Evolutionary conservation across 352 stramenopile species (phyloP), one percentile per base, ranked within the genome.

Genomic region (Saprolegnia parasitica): DNA sequence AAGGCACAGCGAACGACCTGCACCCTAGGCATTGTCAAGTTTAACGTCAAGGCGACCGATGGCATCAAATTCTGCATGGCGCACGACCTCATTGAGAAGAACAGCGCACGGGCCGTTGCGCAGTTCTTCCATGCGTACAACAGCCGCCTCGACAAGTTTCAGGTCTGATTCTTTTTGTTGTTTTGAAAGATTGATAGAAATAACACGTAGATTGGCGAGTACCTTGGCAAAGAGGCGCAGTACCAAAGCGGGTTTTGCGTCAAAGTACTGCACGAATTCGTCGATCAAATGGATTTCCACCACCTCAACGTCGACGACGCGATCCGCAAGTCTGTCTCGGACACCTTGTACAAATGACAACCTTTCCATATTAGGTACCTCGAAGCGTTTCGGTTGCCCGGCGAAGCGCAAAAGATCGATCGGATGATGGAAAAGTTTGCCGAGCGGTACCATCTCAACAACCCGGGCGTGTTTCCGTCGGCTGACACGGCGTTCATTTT

Each of bases 371-470:
- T 61, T 70, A 70, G 63, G 47, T 99, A 99, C 75, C 86, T 99
- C 21, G 86, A 88, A 32, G 96, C 96, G 35, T 99, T 99, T 80
- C 94, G 97, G 39, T 83, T 99, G 6, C 98, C 96, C 5, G 97
- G 97, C 26, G 98, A 99, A 78, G 97, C 97, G 0, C 97, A 99
- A 76, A 99, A 99, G 79, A 99, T 99, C 78, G 98, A 99, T 81
- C 96, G 98, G 37, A 99, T 99, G 73, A 99, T 99, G 96, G 97
- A 99, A 74, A 99, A 99, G 72, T 99, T 99, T 78, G 97, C 98
- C 1, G 96, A 99, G 75, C 84, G 83, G 23, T 97, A 77, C 50
- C 76, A 68, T 78, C 87, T 87, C 71, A 96, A 97, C 75, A 70
- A 65, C 67, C 80, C 81, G 5, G 83, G 79, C 6, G 75, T 98